phyloP scores from a whole-genome alignment of 2,329 filamentous ascomycete genomes.

The Aureobasidium namibiae region DNA sequence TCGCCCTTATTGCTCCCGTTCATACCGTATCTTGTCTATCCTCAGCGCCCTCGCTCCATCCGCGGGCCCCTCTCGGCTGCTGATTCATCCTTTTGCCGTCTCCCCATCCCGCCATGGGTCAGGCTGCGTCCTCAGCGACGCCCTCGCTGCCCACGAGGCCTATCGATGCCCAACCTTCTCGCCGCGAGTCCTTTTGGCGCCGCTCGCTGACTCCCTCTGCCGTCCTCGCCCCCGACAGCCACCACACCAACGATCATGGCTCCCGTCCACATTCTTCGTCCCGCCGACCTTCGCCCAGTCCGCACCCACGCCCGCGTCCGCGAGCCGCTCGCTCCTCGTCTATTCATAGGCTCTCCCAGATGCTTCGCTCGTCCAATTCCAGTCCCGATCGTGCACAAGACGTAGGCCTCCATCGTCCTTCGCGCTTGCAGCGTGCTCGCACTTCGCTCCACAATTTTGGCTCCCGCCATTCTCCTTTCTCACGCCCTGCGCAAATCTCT shows the following conservation, averaged over 20 bases:
- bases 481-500: not conserved
- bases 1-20: not conserved
- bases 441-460: slow-evolving; percentile 9
- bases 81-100: not conserved
- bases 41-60: not conserved
- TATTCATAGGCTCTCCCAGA: slow-evolving; percentile 25
- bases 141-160: not conserved
- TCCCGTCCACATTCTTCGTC: not conserved
- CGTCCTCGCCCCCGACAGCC: not conserved
- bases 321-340: slow-evolving; percentile 22
- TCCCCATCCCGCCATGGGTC: slow-evolving; percentile 22
- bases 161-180: not conserved
- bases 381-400: slow-evolving; percentile 14
- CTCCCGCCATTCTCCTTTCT: slow-evolving; percentile 1
- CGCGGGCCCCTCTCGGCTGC: not conserved
- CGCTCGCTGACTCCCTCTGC: slow-evolving; percentile 10
- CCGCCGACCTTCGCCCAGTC: not conserved
- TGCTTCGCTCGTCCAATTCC: slow-evolving; percentile 21
- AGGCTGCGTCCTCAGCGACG: slow-evolving; percentile 21
- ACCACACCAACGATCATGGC: not conserved
- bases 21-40: not conserved
- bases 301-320: slow-evolving; percentile 7
- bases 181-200: slow-evolving; percentile 12
- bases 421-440: slow-evolving; percentile 12
- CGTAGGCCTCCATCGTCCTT: slow-evolving; percentile 17